Evolutionary conservation across 345 rosid species (phyloP), one percentile per base, ranked within the genome.

Genomic region (Geranium brycei): DNA sequence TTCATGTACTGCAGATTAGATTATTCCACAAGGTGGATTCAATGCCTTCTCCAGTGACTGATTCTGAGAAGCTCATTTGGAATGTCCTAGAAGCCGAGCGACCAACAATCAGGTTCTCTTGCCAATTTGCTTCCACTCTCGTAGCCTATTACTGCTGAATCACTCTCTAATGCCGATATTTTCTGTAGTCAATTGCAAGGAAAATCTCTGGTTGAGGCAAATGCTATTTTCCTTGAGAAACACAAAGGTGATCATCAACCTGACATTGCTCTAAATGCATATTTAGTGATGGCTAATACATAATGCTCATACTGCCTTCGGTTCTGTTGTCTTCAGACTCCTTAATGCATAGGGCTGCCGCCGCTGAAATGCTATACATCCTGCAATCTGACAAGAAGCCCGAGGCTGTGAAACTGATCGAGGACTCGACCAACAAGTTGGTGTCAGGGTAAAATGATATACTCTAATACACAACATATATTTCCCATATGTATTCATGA

Each of bases 1-100:
- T 68, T 63, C n/a, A 31, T 64, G 16, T 41, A 47, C 63, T 76
- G 73, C 88, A 95, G 99, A 79, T 91, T 53, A 85, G 78, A 76
- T 91, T 91, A 79, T 95, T 88, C 78, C 87, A 87, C 69, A 80
- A 74, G 77, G 87, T 81, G 66, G 84, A 68, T 60, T 79, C 86
- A 10, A 72, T 82, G 82, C 68, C 75, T 79, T 64, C 86, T 73
- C 88, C 99, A 19, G 83, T 72, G 7, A 80, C 87, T 31, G 86
- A 80, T 61, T 62, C 91, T 28, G 93, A 82, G 77, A 91, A 91
- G 72, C 95, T 95, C 69, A 77, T 92, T 70, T 83, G 91, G 89
- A 83, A 83, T 75, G 95, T 95, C 63, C 69, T 95, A 65, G 95
- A 88, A 76, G 96, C 89, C 5, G 99, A 95, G 79, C 89, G 96